phyloP scores from a whole-genome alignment of 768 basidiomycete genomes.

The Dentipellis sp. region DNA sequence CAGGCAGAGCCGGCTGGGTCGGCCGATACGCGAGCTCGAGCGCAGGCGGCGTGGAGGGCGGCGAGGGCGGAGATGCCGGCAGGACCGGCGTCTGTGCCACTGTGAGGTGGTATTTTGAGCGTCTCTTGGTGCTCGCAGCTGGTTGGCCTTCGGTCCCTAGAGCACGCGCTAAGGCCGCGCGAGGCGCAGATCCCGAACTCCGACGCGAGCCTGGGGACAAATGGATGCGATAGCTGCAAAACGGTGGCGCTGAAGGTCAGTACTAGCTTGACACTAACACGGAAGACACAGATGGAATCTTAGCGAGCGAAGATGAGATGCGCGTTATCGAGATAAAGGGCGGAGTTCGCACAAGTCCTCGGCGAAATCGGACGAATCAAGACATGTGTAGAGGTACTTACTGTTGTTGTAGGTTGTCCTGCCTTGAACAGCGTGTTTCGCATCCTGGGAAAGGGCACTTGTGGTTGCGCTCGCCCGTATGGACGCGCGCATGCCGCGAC shows the following conservation, averaged over 20 bases:
- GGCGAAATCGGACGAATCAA: neutral
- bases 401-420: constrained; percentile 77
- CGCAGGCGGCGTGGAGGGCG: constrained; percentile 19
- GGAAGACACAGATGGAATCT: too few species aligned
- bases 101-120: constrained; percentile 9
- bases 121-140: constrained; percentile 7
- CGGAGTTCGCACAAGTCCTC: neutral
- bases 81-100: constrained; percentile 3
- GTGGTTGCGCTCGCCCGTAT: constrained; percentile 89
- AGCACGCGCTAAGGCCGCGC: constrained; percentile 31
- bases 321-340: neutral
- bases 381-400: constrained; percentile 22
- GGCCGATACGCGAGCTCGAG: constrained; percentile 14
- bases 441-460: constrained; percentile 94
- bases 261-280: neutral
- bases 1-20: constrained; percentile 3
- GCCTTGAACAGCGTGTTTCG: constrained; percentile 81
- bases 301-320: neutral
- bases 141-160: neutral
- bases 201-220: constrained; percentile 72
- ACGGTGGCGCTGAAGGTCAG: neutral
- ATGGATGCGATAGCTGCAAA: constrained; percentile 65
- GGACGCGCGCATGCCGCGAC: constrained; percentile 79
- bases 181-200: constrained; percentile 43
- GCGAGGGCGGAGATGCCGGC: neutral